Base-by-base conservation (phyloP, 768 basidiomycete genomes). In the Amylocystis lapponica region DNA sequence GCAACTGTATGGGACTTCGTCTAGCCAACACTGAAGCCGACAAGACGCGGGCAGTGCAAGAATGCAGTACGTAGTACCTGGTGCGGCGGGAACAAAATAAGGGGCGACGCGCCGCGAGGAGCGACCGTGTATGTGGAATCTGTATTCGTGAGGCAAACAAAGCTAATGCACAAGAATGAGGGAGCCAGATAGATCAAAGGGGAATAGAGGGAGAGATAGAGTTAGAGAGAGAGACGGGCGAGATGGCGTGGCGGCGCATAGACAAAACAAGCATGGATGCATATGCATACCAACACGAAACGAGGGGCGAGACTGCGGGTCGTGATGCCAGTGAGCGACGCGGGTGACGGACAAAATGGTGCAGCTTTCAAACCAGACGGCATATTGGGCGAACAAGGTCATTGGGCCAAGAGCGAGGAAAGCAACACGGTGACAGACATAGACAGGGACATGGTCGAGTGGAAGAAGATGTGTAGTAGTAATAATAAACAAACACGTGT, bases 401-500 rank as follows among this genome's bases (percentile, higher is more conserved):
- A 36, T 43, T 35, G 25, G 19, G 26, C 41, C 41, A 37, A 29
- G 21, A 26, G 31, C n/a, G 31, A 39, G 20, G 36, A 42, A 43
- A 41, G 40, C 41, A 41, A 35, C 20, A 41, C 22, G 27, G 19
- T 41, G 43, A 45, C 35, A 45, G 33, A 30, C 43, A 45, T 45
- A 38, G 43, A 45, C 43, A 31, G 29, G 30, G 43, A 45, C 43
- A 45, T 45, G 40, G 36, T 25, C 27, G 39, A 31, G 8, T 34
- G 43, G 33, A 20, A 39, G 46, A 32, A 34, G 32, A 45, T 49
- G 43, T 25, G 39, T 32, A 38, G 48, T 49, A 48, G 43, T 48
- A 43, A 49, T 50, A 50, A 51, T 54, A 54, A 51, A 49, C 53
- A 54, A 54, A 54, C 53, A 51, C 48, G 43, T 54, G 53, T 46